These are phyloP conservation scores for Stagonosporopsis chrysanthemi DNA, from an alignment of 2,329 filamentous ascomycete species.

Conservation along the genomic window DNA sequence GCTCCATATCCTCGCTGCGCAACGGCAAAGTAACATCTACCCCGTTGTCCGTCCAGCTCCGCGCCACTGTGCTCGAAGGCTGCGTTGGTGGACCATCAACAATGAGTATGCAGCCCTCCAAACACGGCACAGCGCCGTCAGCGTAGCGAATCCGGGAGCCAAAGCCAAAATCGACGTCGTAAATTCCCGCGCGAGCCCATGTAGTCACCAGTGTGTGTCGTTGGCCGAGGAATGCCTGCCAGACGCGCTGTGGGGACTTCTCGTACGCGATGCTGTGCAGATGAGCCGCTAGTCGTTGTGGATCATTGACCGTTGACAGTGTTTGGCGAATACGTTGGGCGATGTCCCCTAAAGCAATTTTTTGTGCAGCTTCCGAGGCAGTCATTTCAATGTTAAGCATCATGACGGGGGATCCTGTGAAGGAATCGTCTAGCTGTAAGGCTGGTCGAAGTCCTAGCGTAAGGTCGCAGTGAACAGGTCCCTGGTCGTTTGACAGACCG, in stretches of 20 bases:
- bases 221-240: slow-evolving; percentile 18
- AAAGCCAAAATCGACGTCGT: slow-evolving; percentile 13
- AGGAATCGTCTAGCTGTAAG: slow-evolving; percentile 9
- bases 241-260: slow-evolving; percentile 17
- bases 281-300: slow-evolving; percentile 7
- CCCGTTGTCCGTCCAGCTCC: neutral
- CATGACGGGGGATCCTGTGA: slow-evolving; percentile 16
- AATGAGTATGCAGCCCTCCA: slow-evolving; percentile 18
- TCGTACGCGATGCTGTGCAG: slow-evolving; percentile 21
- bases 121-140: slow-evolving; percentile 9
- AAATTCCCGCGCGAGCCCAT: slow-evolving; percentile 18
- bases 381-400: slow-evolving; percentile 19
- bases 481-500: slow-evolving; percentile 5
- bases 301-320: slow-evolving; percentile 10
- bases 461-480: slow-evolving; percentile 19
- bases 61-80: neutral
- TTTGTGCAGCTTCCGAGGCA: slow-evolving; percentile 3
- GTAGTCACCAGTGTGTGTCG: slow-evolving; percentile 20
- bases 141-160: slow-evolving; percentile 16
- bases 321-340: neutral
- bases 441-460: slow-evolving; percentile 9
- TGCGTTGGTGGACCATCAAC: slow-evolving; percentile 2
- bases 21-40: slow-evolving; percentile 10
- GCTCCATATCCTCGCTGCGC: slow-evolving; percentile 8
- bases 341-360: neutral